Evolutionary conservation across 2,329 filamentous ascomycete species (phyloP), one percentile per base, ranked within the genome.

Genomic region (Colletotrichum chrysophilum): DNA sequence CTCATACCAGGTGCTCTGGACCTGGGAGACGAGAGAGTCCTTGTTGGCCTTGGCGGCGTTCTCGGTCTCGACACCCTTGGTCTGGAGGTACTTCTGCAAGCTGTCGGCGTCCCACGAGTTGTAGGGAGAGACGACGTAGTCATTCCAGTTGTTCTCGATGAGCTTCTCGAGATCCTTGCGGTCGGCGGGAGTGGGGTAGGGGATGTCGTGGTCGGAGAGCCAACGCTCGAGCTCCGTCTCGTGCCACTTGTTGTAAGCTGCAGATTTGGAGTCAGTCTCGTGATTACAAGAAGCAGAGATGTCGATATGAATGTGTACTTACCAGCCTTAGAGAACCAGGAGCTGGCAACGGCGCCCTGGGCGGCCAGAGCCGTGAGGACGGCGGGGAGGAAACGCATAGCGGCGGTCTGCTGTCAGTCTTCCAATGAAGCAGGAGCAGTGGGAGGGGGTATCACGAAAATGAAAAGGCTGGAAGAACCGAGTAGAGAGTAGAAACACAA

Each of bases 231-330:
- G 92, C 89, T 99, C 97, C 26, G 95, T 98, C 89, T 98, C 94
- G 81, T 98, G 96, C 97, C 97, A 99, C 85, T 97, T 98, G 88
- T 98, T 98, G 90, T 98, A 98, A 18, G 94, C 96, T 98, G 82
- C 65, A 24, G 9, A 18, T 75, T 77, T 2, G 3, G 18, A 30
- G 60, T 66, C 28, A 74, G 70, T 66, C 71, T 52, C 38, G 12
- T n/a, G 66, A 18, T 21, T 4, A 26, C 70, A 48, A n/a, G 36
- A 21, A 55, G 64, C 71, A 66, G 61, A 12, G 10, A 16, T 32
- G 7, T 24, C 18, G 48, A n/a, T 38, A 7, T 36, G 43, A 14
- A 66, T 34, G 73, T 71, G 16, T 67, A 78, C 94, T 81, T 90
- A 98, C 96, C 94, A 82, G 95, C 89, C 86, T 95, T 97, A 83